phyloP scores from a whole-genome alignment of 139 green algal species.

The Gonium pectorale region DNA sequence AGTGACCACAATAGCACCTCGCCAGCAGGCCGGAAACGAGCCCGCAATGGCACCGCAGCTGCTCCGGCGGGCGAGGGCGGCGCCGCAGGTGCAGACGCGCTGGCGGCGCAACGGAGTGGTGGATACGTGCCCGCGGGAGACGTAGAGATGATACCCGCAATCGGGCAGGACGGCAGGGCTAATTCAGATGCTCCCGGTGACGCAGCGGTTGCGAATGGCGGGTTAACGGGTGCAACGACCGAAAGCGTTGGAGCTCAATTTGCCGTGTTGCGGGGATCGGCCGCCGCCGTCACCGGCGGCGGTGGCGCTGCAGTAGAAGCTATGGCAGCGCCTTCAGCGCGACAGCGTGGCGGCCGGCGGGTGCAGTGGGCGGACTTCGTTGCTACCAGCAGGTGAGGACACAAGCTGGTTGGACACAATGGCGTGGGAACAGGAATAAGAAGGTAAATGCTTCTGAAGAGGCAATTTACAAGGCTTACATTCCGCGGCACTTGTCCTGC shows the following conservation, averaged over 20 bases:
- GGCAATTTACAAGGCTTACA: too few species aligned
- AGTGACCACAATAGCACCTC: too few species aligned
- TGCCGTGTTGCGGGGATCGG: too few species aligned
- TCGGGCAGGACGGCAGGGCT: not conserved
- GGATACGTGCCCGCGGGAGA: not conserved
- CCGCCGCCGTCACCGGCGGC: too few species aligned
- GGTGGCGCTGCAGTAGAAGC: not conserved
- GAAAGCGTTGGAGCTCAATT: not conserved
- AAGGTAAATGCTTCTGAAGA: too few species aligned
- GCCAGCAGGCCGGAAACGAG: too few species aligned
- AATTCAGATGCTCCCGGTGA: not conserved
- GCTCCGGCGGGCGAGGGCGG: not conserved
- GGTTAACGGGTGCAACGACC: not conserved
- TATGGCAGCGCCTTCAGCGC: not conserved
- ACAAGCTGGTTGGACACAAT: too few species aligned
- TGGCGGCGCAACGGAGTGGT: constrained; percentile 29
- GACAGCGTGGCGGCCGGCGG: constrained; percentile 15
- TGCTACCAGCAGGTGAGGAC: not conserved
- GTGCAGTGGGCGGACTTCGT: constrained; percentile 41
- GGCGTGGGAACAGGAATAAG: too few species aligned
- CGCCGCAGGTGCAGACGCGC: constrained; percentile 9
- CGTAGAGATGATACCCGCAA: not conserved
- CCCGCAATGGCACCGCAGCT: too few species aligned
- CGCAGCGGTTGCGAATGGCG: not conserved
- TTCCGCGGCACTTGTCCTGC: too few species aligned